These are phyloP conservation scores for Psophocarpus tetragonolobus DNA, from an alignment of 306 rosid species.

Conservation along the genomic window DNA sequence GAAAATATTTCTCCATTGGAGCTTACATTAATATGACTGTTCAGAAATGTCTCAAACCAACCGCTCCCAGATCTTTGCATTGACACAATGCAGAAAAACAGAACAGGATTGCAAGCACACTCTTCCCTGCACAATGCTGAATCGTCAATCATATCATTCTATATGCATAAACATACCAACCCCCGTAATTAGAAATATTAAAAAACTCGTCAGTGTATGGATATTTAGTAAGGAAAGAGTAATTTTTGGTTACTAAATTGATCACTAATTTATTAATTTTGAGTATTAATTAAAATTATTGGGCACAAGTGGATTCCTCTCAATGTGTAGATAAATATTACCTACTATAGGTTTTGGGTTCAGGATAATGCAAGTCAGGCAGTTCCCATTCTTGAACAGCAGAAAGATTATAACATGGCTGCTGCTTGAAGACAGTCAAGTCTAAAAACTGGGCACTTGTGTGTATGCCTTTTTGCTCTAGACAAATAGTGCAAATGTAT, in stretches of 20 bases:
- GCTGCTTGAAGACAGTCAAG: constrained; percentile 30
- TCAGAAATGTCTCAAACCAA: constrained; percentile 91
- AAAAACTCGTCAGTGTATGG: too few relatives aligned
- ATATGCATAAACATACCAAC: not conserved
- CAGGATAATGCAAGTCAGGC: constrained; percentile 61
- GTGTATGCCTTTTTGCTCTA: constrained; percentile 38
- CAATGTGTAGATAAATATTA: not conserved
- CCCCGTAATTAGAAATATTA: not conserved
- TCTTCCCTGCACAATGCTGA: constrained; percentile 65
- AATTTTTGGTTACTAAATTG: not conserved
- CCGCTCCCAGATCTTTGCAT: constrained; percentile 99
- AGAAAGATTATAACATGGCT: constrained; percentile 41
- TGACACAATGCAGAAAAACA: constrained; percentile 79
- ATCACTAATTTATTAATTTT: not conserved
- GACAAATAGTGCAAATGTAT: constrained; percentile 42
- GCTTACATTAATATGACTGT: constrained; percentile 85
- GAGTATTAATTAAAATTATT: not conserved
- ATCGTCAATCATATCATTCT: constrained; percentile 33
- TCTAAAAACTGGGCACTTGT: constrained; percentile 34
- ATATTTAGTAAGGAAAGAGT: not conserved
- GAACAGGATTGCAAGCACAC: constrained; percentile 52
- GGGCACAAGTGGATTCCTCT: not conserved
- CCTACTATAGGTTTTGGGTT: constrained; percentile 62
- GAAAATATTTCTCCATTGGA: constrained; percentile 76
- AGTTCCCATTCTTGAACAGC: constrained; percentile 40